Base-by-base conservation (phyloP, 495 filamentous ascomycete species). In the Lepidopterella palustris region DNA sequence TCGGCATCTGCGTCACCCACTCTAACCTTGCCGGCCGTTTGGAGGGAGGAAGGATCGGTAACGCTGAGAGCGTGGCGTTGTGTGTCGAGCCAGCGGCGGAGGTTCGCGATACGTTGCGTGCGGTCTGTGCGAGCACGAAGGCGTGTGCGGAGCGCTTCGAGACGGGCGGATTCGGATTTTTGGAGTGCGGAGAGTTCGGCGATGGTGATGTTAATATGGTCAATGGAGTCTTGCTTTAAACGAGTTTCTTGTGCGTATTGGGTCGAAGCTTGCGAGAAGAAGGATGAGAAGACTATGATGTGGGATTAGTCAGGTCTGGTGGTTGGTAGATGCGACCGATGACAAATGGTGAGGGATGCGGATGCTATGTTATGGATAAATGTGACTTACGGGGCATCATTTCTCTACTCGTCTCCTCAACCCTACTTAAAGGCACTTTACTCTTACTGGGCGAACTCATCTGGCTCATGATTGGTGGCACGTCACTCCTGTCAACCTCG, bases 141-240 rank as follows among this genome's bases (percentile, higher is more conserved):
- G 54, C 80, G 80, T 2, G 75, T 74, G 60, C 87, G 86, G 25
- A 95, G 72, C 11, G 76, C 76, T 50, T 91, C 84, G 8, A 92
- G 73, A 20, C 78, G 79, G 55, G 83, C 84, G 45, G 88, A 86
- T 54, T 90, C 86, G 53, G 88, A 84, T 58, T 86, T 84, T 8
- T 95, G 79, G 29, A 84, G 82, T 32, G 86, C 80, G n/a, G 90
- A 91, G 4, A 86, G 82, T 28, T 90, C 85, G 32, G 89, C 85
- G 45, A 98, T 84, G 24, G 84, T 81, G 24, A 78, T 73, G 67
- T 96, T 89, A 56, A 90, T 83, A 27, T 82, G 74, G 64, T 92
- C 89, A 58, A 96, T 85, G 18, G 83, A 78, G 27, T 87, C 82
- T 76, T 97, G 92, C 64, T 95, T 96, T 42, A 83, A 78, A 32